A percentile compares a stretch with the other conserved stretches of the same genome.
Evolutionary conservation across 768 basidiomycete species (phyloP).

Genomic region (Lentinula lateritia): DNA sequence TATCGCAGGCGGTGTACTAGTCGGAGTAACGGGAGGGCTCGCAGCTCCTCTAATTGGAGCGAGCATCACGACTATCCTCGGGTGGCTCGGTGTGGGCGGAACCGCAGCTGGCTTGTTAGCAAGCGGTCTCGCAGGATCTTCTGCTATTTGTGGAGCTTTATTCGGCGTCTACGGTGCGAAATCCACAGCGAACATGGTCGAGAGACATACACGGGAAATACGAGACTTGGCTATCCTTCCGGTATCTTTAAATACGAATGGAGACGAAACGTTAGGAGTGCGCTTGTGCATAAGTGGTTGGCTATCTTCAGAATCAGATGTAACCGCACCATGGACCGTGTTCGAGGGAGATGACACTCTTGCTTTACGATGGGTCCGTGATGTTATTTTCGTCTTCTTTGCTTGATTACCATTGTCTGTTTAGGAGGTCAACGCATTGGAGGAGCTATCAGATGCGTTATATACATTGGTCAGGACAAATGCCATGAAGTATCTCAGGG

Average conservation of each 20-base stretch:
- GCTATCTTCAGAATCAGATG: conserved; percentile 38
- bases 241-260: conserved; percentile 23
- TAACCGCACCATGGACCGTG: conserved; percentile 47
- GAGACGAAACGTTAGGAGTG: conserved; percentile 42
- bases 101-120: conserved; percentile 46
- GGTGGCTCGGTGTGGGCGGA: conserved; percentile 49
- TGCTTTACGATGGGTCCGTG: conserved; percentile 51
- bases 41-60: conserved; percentile 57
- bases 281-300: conserved; percentile 54
- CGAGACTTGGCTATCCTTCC: conserved; percentile 49
- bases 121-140: conserved; percentile 49
- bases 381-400: neutral
- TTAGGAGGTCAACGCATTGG: conserved; percentile 51
- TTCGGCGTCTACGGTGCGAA: conserved; percentile 54
- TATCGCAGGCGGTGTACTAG: conserved; percentile 47
- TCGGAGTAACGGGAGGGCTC: conserved; percentile 55
- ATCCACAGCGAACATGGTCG: conserved; percentile 42
- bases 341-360: conserved; percentile 48
- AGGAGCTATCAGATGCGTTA: conserved; percentile 44
- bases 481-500: conserved; percentile 45
- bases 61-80: conserved; percentile 40
- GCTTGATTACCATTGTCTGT: neutral
- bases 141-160: conserved; percentile 50
- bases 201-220: conserved; percentile 45
- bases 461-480: conserved; percentile 37